Evolutionary conservation across 805 yeast genomes (phyloP), one percentile per base, ranked within the genome.

Genomic region (Lachancea kluyveri): DNA sequence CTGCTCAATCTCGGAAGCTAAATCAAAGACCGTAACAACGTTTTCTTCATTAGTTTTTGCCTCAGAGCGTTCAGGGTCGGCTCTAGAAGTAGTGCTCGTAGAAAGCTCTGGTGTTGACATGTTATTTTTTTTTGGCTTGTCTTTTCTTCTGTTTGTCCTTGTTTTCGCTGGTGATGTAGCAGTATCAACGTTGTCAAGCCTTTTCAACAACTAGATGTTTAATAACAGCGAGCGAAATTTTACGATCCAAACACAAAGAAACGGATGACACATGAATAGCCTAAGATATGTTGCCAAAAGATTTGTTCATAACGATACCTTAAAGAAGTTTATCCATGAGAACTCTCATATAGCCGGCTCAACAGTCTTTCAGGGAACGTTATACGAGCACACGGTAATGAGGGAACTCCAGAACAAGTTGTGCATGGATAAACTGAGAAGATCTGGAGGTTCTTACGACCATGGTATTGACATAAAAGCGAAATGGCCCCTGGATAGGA

Each of bases 401-500:
- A 43, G 57, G 30, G 61, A 58, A 26, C 33, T 58, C 14, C 26
- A 36, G 6, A 35, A 39, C 5, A 58, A 58, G 35, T 35, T 58
- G 8, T 30, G 41, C 8, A 40, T 55, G 49, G 33, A 32, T 12
- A 27, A 44, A 5, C 27, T 51, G 6, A 30, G 35, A 18, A 46
- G 47, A 22, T 41, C 52, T 2, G 62, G 63, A 8, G 62, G 61
- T 8, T 48, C 56, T 4, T 45, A 52, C 36, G 63, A 58, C 36
- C 50, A 44, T 6, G 63, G 63, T 4, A 46, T 57, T 5, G 63
- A 58, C 40, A 45, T 58, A 2, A 39, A 35, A 8, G 60, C 58
- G 1, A 32, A 31, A 15, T 54, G 59, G 59, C 39, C 46, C 4
- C 12, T 54, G 10, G 23, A 25, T 14, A 23, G 29, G 10, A 41